Evolutionary conservation across 768 basidiomycete genomes (phyloP).

Genomic region (Termitomyces sp.): DNA sequence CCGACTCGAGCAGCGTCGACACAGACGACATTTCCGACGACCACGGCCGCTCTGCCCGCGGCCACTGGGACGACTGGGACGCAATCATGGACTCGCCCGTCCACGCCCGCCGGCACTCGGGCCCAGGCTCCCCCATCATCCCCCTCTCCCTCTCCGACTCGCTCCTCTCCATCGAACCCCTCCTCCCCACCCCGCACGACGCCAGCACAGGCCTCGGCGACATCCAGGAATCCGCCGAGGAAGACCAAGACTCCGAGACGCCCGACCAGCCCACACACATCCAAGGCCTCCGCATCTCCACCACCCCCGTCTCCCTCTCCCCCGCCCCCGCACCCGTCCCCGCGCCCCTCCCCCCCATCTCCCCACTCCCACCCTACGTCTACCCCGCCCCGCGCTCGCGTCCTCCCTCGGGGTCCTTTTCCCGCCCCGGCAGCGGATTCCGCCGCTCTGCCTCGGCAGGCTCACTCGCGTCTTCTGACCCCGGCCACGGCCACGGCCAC

Average conservation of each 20-base stretch:
- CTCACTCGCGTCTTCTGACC: conserved; percentile 15
- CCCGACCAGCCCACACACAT: conserved; percentile 33
- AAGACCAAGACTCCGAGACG: conserved; percentile 26
- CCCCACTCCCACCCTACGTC: conserved; percentile 21
- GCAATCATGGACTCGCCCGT: conserved; percentile 40
- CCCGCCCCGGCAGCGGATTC: conserved; percentile 17
- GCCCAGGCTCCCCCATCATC: background rate
- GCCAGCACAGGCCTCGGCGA: conserved; percentile 40
- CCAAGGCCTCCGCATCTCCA: conserved; percentile 55
- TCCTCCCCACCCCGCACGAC: conserved; percentile 33
- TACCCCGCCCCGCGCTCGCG: conserved; percentile 13
- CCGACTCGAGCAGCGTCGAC: conserved; percentile 21
- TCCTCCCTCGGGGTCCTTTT: conserved; percentile 6
- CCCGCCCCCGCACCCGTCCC: conserved; percentile 15
- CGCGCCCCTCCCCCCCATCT: conserved; percentile 20
- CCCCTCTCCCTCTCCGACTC: background rate
- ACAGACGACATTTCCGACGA: conserved; percentile 39
- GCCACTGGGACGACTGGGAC: conserved; percentile 44
- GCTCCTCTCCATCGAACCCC: conserved; percentile 44
- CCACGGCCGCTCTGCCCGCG: conserved; percentile 30
- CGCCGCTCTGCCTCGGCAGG: conserved; percentile 28
- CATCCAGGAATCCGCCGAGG: conserved; percentile 61
- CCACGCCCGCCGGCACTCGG: conserved; percentile 14
- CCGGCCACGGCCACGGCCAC: conserved; percentile 9
- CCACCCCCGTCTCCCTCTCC: conserved; percentile 28